A percentile compares a stretch with the other conserved stretches of the same genome.
These are phyloP conservation scores for Aspergillus conjunctus DNA, from an alignment of 495 filamentous ascomycete genomes.

Conservation along the genomic window DNA sequence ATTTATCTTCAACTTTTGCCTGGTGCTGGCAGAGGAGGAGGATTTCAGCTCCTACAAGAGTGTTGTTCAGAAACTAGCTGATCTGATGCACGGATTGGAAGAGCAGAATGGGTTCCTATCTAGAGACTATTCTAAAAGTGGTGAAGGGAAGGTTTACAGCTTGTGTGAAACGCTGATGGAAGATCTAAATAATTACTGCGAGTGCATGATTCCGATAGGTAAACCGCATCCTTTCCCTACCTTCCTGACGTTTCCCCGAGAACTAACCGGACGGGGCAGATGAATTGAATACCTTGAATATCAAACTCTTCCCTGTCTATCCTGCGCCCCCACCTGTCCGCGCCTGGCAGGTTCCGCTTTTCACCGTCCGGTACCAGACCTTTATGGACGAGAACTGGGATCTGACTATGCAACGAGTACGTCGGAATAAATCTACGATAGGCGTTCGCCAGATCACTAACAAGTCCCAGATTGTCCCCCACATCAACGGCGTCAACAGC, in stretches of 20 bases:
- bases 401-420: constrained; percentile 75
- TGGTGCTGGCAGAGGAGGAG: constrained; percentile 75
- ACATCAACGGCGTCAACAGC: constrained; percentile 88
- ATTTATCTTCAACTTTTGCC: constrained; percentile 96
- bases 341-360: constrained; percentile 87
- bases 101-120: constrained; percentile 77
- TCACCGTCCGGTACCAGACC: constrained; percentile 75
- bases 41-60: constrained; percentile 72
- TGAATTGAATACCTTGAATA: constrained; percentile 91
- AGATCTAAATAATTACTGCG: constrained; percentile 94
- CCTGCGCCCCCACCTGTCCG: constrained; percentile 74
- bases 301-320: constrained; percentile 90
- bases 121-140: constrained; percentile 46
- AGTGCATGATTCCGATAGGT: constrained; percentile 97
- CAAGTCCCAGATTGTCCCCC: constrained; percentile 60
- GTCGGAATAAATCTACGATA: not conserved
- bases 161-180: constrained; percentile 90
- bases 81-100: constrained; percentile 84
- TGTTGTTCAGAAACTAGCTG: constrained; percentile 81
- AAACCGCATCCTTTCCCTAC: constrained; percentile 11
- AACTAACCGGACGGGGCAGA: constrained; percentile 51
- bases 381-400: constrained; percentile 88
- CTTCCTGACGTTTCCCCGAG: not conserved
- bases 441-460: not conserved
- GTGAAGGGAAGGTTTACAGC: constrained; percentile 69